Conservation (phyloP, 1,139 yeast genomes). For the Nakaseomyces uthaithaninus region DNA sequence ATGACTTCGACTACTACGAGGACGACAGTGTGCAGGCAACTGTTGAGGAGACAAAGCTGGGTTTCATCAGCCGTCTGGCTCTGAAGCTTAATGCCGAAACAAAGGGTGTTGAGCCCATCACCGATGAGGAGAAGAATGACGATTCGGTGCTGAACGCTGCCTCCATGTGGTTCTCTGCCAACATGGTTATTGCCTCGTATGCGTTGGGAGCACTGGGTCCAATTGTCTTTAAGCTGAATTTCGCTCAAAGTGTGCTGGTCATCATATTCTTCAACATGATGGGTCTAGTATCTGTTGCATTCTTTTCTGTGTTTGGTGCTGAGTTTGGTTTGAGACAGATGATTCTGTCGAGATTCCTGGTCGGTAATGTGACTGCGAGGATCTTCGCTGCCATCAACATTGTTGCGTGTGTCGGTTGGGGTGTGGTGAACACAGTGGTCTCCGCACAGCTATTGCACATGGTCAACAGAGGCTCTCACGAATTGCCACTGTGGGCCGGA, state of each 20-base stretch:
- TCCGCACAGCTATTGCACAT: conserved; percentile 77
- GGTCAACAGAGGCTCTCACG: conserved; percentile 46
- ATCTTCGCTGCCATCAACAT: conserved; percentile 72
- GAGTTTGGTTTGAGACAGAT: conserved; percentile 81
- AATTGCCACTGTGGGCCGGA: conserved; percentile 86
- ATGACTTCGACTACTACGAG: conserved; percentile 2
- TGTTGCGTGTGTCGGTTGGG: conserved; percentile 90
- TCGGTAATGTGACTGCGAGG: conserved; percentile 69
- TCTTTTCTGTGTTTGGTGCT: conserved; percentile 75
- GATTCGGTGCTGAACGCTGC: conserved; percentile 60
- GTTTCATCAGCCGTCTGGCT: conserved; percentile 32
- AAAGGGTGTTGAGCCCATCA: conserved; percentile 41
- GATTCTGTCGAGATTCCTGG: conserved; percentile 66
- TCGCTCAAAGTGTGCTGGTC: conserved; percentile 57
- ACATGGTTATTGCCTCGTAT: conserved; percentile 76
- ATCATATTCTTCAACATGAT: conserved; percentile 64
- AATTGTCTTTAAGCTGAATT: conserved; percentile 40
- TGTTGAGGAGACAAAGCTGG: conserved; percentile 14
- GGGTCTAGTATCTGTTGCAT: conserved; percentile 74
- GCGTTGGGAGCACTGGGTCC: conserved; percentile 76
- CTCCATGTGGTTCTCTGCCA: conserved; percentile 88
- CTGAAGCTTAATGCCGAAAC: conserved; percentile 37
- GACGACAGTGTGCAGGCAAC: conserved; percentile 5
- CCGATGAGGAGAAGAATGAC: conserved; percentile 41
- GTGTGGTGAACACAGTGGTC: conserved; percentile 84